A percentile compares a stretch with the other conserved stretches of the same genome.
These are phyloP conservation scores for Thielaviopsis euricoi DNA, from an alignment of 2,329 filamentous ascomycete species.

Conservation along the genomic window DNA sequence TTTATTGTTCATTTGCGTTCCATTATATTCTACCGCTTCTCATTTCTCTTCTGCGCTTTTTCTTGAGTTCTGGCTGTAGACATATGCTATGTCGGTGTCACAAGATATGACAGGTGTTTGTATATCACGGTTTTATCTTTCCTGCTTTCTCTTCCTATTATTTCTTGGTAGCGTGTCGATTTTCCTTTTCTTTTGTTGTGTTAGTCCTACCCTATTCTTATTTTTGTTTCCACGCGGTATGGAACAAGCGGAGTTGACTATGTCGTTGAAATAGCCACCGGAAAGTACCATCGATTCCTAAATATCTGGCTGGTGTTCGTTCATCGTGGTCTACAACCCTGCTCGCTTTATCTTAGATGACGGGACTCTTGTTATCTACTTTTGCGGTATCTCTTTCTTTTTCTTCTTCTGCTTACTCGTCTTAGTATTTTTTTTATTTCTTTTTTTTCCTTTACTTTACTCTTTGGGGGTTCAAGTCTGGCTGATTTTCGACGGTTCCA, in stretches of 20 bases:
- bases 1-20: background rate
- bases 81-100: background rate
- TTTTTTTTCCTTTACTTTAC: background rate
- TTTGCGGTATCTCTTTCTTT: background rate
- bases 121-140: background rate
- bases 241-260: background rate
- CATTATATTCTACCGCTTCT: constrained; percentile 6
- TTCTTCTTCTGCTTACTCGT: constrained; percentile 1
- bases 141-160: constrained; percentile 10
- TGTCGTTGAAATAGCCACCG: background rate
- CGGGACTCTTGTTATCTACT: background rate
- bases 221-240: background rate
- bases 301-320: too few relatives aligned
- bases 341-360: background rate
- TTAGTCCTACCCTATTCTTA: background rate
- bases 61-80: background rate
- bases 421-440: constrained; percentile 2
- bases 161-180: constrained; percentile 1
- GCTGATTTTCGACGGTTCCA: background rate
- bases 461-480: background rate
- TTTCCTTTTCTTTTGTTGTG: constrained; percentile 2
- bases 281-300: too few relatives aligned
- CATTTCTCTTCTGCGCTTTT: constrained; percentile 11
- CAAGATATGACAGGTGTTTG: background rate
- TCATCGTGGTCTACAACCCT: background rate